These are phyloP conservation scores for Fraxinus pennsylvanica DNA, from an alignment of 257 asterid genomes.

Conservation along the genomic window DNA sequence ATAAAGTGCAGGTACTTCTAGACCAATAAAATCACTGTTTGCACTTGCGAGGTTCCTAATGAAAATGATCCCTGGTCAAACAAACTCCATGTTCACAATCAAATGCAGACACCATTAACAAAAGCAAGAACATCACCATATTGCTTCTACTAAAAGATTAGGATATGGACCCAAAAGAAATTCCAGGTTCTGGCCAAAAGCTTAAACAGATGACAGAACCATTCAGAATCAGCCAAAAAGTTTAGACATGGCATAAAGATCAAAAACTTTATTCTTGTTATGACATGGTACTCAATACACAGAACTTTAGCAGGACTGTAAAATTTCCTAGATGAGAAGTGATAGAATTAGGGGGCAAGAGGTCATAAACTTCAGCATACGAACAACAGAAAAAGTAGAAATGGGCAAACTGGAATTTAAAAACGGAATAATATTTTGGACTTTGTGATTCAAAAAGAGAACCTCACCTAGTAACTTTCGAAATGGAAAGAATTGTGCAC, in stretches of 20 bases:
- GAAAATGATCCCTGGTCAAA: background rate
- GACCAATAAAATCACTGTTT: background rate
- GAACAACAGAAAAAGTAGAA: background rate
- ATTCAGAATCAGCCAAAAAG: background rate
- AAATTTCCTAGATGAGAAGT: background rate
- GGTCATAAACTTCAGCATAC: background rate
- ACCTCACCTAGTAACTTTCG: background rate
- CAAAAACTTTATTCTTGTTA: background rate
- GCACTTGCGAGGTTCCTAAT: background rate
- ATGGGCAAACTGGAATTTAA: background rate
- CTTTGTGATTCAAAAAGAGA: background rate
- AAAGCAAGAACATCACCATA: constrained; percentile 5
- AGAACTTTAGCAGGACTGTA: background rate
- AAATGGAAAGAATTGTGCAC: background rate
- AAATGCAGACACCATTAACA: constrained; percentile 6
- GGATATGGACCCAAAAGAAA: background rate
- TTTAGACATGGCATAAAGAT: background rate
- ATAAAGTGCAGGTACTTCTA: background rate
- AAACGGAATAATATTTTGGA: background rate
- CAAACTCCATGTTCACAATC: constrained; percentile 15
- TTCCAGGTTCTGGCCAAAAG: background rate
- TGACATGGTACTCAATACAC: background rate
- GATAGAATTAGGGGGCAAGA: background rate
- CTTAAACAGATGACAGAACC: background rate
- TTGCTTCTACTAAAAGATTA: background rate